Conservation (phyloP, 2,329 filamentous ascomycete genomes). For the Hypoxylon sp. region DNA sequence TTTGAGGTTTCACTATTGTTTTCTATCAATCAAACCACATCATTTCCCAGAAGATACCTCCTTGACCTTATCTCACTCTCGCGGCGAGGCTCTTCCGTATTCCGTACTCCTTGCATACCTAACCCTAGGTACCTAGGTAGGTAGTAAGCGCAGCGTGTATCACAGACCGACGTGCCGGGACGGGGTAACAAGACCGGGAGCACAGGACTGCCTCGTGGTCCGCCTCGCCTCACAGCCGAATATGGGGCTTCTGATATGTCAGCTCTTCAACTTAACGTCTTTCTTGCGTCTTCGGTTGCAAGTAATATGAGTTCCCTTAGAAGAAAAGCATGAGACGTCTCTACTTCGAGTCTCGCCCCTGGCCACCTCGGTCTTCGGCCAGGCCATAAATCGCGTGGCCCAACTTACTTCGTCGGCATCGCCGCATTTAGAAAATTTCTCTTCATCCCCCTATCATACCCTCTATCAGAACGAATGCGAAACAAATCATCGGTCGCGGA, state of each 20-base stretch:
- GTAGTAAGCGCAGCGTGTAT: conserved; percentile 7
- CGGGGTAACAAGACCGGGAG: too few species aligned
- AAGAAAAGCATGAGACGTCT: conserved; percentile 3
- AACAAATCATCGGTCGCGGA: not conserved
- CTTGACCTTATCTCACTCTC: not conserved
- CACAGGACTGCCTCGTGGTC: not conserved
- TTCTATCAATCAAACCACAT: not conserved
- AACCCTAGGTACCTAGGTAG: too few species aligned
- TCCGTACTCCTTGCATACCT: too few species aligned
- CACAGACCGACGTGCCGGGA: not conserved
- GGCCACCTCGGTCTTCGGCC: not conserved
- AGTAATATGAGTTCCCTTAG: not conserved
- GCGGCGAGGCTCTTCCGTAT: not conserved
- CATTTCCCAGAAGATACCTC: conserved; percentile 8
- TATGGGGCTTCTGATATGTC: conserved; percentile 3
- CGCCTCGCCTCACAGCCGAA: not conserved
- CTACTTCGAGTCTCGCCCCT: not conserved
- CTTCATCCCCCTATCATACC: not conserved
- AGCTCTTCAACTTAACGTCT: not conserved
- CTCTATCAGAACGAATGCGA: not conserved
- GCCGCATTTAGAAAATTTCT: not conserved
- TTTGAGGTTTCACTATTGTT: conserved; percentile 13
- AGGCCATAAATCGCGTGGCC: not conserved
- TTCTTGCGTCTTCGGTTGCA: not conserved
- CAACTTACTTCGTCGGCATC: not conserved